Evolutionary conservation across 2,329 filamentous ascomycete species (phyloP).

Genomic region (Sclerotinia spermophila): DNA sequence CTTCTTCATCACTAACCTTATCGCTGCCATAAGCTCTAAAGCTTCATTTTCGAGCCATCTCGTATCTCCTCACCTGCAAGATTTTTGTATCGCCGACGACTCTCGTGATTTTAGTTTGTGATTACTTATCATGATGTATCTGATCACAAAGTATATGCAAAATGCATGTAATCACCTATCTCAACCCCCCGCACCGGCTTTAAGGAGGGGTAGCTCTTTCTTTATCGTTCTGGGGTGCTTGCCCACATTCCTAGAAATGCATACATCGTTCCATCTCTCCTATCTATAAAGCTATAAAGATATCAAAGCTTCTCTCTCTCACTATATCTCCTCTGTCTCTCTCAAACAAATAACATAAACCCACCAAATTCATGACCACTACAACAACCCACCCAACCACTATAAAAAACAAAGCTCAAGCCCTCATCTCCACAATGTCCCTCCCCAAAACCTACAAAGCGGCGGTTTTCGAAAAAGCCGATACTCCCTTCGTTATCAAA

Average conservation of each 20-base stretch:
- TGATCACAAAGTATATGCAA: not conserved
- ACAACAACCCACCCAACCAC: not conserved
- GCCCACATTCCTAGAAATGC: not conserved
- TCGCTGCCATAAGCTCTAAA: not conserved
- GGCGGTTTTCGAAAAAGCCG: constrained; percentile 54
- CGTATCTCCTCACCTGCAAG: not conserved
- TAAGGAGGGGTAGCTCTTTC: constrained; percentile 1
- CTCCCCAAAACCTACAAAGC: constrained; percentile 66
- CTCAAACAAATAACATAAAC: not conserved
- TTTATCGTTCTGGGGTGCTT: not conserved
- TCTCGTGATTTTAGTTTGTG: not conserved
- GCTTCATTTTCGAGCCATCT: not conserved
- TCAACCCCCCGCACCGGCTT: not conserved
- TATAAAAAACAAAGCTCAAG: not conserved
- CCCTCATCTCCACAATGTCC: constrained; percentile 26
- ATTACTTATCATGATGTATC: not conserved
- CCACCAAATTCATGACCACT: not conserved
- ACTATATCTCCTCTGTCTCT: not conserved
- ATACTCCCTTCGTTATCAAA: constrained; percentile 53
- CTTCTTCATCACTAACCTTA: not conserved
- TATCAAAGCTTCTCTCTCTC: not conserved
- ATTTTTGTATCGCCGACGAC: not conserved
- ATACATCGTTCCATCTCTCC: not conserved
- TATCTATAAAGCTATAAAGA: not conserved
- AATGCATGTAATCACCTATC: not conserved